Percentiles rank a stretch among this genome's conserved stretches.
Evolutionary conservation across 1,284 basidiomycete species (phyloP).

Genomic region (Afroboletus lepidellus): DNA sequence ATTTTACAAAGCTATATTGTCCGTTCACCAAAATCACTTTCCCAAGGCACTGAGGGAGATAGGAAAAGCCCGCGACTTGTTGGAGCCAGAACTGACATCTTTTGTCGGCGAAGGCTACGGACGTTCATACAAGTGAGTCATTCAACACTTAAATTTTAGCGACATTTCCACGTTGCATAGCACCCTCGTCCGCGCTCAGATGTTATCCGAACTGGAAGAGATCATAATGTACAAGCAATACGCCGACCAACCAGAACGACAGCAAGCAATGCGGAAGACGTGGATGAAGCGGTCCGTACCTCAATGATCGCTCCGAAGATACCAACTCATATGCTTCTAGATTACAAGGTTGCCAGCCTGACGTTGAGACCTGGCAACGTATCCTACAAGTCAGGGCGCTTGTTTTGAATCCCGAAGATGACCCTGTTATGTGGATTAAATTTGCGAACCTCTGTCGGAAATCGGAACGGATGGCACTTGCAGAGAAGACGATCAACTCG

Average conservation of each 20-base stretch:
- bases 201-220: constrained; percentile 98
- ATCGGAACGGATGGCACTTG: constrained; percentile 82
- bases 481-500: constrained; percentile 97
- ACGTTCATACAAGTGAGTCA: constrained; percentile 86
- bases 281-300: constrained; percentile 85
- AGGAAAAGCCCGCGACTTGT: constrained; percentile 89
- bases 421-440: constrained; percentile 97
- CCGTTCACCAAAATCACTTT: constrained; percentile 96
- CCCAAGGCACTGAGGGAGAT: constrained; percentile 89
- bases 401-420: constrained; percentile 91
- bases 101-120: constrained; percentile 96
- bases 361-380: constrained; percentile 99
- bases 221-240: constrained; percentile 96
- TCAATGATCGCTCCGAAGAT: not conserved
- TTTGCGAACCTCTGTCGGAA: constrained; percentile 89
- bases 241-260: constrained; percentile 91
- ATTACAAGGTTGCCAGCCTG: constrained; percentile 94
- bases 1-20: constrained; percentile 95
- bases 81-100: constrained; percentile 91
- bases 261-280: constrained; percentile 82
- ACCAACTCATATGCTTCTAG: constrained; percentile 40
- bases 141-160: not conserved
- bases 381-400: constrained; percentile 95
- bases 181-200: constrained; percentile 96
- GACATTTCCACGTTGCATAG: constrained; percentile 42